Conservation (phyloP, 441 rosid species). For the Populus hybrid region DNA sequence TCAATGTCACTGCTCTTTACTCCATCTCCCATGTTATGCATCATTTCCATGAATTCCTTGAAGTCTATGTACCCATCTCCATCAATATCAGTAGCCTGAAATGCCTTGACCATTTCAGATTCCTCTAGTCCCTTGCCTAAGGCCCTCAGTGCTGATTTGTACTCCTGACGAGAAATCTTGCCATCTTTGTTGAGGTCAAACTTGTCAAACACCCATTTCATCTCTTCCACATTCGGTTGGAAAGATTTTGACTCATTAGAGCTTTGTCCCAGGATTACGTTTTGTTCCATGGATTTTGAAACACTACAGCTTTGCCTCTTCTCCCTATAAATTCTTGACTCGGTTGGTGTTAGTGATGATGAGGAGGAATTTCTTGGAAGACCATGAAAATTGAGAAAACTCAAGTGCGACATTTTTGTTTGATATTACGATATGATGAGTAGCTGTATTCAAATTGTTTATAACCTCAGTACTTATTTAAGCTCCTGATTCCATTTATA, state of each 20-base stretch:
- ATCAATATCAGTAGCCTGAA: slow-evolving; percentile 35
- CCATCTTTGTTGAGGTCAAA: slow-evolving; percentile 54
- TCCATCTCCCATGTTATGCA: slow-evolving; percentile 36
- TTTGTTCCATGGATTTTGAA: not conserved
- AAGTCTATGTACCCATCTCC: slow-evolving; percentile 50
- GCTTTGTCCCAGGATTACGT: not conserved
- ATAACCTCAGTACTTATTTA: not conserved
- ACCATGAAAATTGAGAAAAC: slow-evolving; percentile 35
- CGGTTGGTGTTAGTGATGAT: slow-evolving; percentile 12
- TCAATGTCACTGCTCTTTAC: slow-evolving; percentile 29
- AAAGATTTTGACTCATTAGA: slow-evolving; percentile 15
- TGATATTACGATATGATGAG: not conserved
- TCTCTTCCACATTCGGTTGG: slow-evolving; percentile 43
- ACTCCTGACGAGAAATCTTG: slow-evolving; percentile 47
- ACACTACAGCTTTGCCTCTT: not conserved
- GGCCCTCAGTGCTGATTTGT: slow-evolving; percentile 26
- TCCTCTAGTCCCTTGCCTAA: slow-evolving; percentile 32
- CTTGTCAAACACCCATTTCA: slow-evolving; percentile 50
- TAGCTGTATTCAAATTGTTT: not conserved
- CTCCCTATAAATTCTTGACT: slow-evolving; percentile 13
- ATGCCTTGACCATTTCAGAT: slow-evolving; percentile 34
- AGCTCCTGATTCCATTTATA: not conserved
- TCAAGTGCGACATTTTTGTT: slow-evolving; percentile 22
- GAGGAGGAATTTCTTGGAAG: slow-evolving; percentile 24
- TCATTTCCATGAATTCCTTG: slow-evolving; percentile 45